Evolutionary conservation across 2,329 filamentous ascomycete genomes (phyloP).

Genomic region (Ustilaginoidea virens): DNA sequence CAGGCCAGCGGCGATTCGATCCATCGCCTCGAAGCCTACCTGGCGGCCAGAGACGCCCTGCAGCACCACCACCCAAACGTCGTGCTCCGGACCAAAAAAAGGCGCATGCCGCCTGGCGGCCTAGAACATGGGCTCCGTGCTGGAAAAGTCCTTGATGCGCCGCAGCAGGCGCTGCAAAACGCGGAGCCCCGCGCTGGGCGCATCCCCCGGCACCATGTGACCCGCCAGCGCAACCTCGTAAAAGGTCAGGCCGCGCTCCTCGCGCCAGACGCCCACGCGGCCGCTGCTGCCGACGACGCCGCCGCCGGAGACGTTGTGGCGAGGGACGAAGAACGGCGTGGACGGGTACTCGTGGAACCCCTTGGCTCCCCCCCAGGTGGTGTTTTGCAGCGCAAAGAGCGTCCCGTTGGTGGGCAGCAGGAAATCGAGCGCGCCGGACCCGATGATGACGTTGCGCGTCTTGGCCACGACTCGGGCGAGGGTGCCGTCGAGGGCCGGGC

Average conservation of each 20-base stretch:
- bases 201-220: constrained; percentile 55
- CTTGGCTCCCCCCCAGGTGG: constrained; percentile 59
- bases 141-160: constrained; percentile 40
- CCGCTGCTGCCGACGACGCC: constrained; percentile 49
- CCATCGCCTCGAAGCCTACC: too few species aligned
- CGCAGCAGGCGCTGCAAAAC: constrained; percentile 65
- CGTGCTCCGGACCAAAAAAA: too few species aligned
- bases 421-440: constrained; percentile 55
- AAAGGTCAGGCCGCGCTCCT: constrained; percentile 63
- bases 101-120: too few species aligned
- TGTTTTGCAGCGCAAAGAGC: constrained; percentile 60
- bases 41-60: too few species aligned
- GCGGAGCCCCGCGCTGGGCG: constrained; percentile 51
- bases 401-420: constrained; percentile 55
- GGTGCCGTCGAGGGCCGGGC: constrained; percentile 36
- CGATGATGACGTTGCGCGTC: constrained; percentile 59
- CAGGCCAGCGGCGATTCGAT: too few species aligned
- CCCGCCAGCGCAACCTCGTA: constrained; percentile 48
- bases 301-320: too few species aligned
- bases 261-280: constrained; percentile 52
- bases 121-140: constrained; percentile 19
- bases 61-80: too few species aligned
- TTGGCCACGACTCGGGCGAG: constrained; percentile 59
- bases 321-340: constrained; percentile 52
- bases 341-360: constrained; percentile 49